Evolutionary conservation across 2,329 filamentous ascomycete species (phyloP).

Genomic region (Cordyceps farinosa): DNA sequence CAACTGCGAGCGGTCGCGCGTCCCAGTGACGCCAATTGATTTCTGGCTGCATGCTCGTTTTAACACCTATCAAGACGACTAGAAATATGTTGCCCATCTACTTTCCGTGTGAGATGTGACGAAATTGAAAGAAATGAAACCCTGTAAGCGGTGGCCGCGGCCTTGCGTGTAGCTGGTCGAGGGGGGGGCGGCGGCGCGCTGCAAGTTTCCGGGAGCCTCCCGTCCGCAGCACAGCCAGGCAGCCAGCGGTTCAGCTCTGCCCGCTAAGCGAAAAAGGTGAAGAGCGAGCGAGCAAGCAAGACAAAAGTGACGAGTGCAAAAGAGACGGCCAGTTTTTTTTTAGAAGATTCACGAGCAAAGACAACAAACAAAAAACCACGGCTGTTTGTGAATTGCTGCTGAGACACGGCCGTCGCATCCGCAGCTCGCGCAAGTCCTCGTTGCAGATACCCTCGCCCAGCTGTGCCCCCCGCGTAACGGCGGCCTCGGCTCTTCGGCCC

Average conservation of each 20-base stretch:
- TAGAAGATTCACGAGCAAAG: not conserved
- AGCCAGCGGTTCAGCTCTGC: conserved; percentile 3
- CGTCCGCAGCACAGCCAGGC: not conserved
- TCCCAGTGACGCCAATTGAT: not conserved
- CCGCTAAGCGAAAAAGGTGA: not conserved
- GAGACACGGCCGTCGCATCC: not conserved
- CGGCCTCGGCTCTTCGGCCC: not conserved
- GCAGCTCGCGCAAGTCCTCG: no score
- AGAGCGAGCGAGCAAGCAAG: not conserved
- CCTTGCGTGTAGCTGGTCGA: not conserved
- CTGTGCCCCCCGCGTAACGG: not conserved
- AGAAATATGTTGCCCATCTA: no score
- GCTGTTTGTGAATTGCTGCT: not conserved
- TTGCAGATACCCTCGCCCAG: not conserved
- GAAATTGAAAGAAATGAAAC: no score
- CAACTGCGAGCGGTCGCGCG: not conserved
- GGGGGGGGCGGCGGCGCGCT: not conserved
- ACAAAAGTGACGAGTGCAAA: not conserved
- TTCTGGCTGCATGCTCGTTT: not conserved
- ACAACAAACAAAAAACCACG: not conserved
- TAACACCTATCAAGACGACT: no score
- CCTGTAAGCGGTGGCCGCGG: not conserved
- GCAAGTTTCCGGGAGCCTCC: not conserved
- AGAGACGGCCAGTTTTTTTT: not conserved
- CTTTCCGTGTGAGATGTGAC: no score